Base-by-base conservation (phyloP, 169 alveolate genomes). In the Cyclospora cayetanensis region DNA sequence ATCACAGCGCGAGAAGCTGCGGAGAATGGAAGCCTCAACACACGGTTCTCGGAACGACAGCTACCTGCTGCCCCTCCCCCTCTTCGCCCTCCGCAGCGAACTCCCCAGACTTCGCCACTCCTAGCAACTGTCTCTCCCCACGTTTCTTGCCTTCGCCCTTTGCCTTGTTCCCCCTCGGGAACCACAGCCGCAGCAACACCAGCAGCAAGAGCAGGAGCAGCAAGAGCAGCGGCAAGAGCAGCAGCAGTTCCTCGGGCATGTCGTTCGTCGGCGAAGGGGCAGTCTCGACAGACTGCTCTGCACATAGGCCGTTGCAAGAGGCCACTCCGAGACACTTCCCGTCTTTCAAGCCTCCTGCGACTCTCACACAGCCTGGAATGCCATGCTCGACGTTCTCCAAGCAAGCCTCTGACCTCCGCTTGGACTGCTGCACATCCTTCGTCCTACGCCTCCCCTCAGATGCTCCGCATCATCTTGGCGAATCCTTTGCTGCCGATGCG, bases 171-270 rank as follows among this genome's bases (percentile, higher is more conserved):
- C 12, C 80, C 1, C 15, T 5, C 22, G 41, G 60, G 22, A 70
- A 43, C 46, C 35, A 31, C 83, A 70, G 37, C 83, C 27, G 1
- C 35, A 60, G 35, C 74, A 60, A n/a, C 74, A 60, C 20, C 74
- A n/a, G 11, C 74, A 60, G 11, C 35, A 60, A n/a, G 29, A n/a
- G n/a, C n/a, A n/a, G n/a, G n/a, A n/a, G n/a, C n/a, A n/a, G n/a
- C n/a, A n/a, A n/a, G n/a, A n/a, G n/a, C 80, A 66, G 50, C 80
- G n/a, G 55, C 15, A 70, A 34, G 55, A 70, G 82, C 82, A 70
- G 55, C 85, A 74, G 65, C 85, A 74, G 65, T 27, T 4, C 18
- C 60, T 9, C 85, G 7, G 60, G 15, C 37, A 25, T 9, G n/a
- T n/a, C n/a, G n/a, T n/a, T n/a, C n/a, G n/a, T n/a, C n/a, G n/a